A percentile compares a stretch with the other conserved stretches of the same genome.
phyloP scores from a whole-genome alignment of 495 filamentous ascomycete species.

The Trichoderma virens region DNA sequence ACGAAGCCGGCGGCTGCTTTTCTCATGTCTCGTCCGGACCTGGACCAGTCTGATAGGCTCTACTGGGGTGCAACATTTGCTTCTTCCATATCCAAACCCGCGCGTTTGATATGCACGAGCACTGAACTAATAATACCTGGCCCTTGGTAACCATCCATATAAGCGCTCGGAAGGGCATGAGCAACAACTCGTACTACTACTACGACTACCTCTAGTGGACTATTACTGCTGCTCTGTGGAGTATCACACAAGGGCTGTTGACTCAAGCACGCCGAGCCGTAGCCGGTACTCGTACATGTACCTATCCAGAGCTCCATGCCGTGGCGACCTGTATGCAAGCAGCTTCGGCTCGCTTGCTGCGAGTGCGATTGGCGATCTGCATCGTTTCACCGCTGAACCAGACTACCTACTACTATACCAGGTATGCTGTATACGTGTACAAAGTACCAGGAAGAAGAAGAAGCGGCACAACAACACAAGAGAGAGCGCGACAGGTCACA shows the following conservation, averaged over 20 bases:
- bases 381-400: constrained; percentile 3
- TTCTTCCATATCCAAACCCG: no score
- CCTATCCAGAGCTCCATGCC: neutral
- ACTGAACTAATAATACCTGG: no score
- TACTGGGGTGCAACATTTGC: no score
- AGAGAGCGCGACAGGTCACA: neutral
- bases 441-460: neutral
- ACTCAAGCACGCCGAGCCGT: neutral
- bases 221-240: neutral
- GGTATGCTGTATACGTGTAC: neutral
- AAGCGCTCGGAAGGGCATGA: no score
- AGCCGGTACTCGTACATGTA: neutral
- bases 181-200: neutral
- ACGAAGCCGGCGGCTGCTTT: neutral
- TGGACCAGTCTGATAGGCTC: no score
- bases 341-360: constrained; percentile 8
- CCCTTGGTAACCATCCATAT: no score
- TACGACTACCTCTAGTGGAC: neutral
- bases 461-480: neutral
- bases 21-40: neutral
- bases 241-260: neutral
- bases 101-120: no score
- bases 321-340: neutral
- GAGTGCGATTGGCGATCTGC: constrained; percentile 8
- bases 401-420: neutral